Evolutionary conservation across 257 asterid species (phyloP).

Genomic region (Lycium barbarum): DNA sequence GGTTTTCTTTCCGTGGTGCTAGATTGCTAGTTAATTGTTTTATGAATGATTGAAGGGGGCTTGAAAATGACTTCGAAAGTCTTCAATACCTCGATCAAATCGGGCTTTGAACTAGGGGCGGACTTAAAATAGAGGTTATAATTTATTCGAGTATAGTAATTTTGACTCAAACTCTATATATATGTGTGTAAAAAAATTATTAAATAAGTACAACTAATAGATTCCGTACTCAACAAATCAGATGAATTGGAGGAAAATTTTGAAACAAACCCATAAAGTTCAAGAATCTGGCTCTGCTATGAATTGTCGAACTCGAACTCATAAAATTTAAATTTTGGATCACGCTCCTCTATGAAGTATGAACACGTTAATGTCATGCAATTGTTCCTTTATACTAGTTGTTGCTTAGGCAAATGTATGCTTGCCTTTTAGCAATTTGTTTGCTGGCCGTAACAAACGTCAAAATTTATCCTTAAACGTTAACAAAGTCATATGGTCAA

Average conservation of each 20-base stretch:
- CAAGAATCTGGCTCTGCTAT: no score
- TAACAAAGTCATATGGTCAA: neutral
- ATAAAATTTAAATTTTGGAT: neutral
- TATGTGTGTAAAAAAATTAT: neutral
- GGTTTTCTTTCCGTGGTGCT: neutral
- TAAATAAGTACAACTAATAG: no score
- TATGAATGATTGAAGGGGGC: neutral
- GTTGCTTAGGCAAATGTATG: conserved; percentile 7
- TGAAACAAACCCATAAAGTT: no score
- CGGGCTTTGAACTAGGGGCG: neutral
- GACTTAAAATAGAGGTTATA: neutral
- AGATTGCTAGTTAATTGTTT: conserved; percentile 18
- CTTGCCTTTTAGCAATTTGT: neutral
- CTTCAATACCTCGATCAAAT: conserved; percentile 12
- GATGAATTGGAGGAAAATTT: no score
- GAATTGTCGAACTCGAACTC: neutral
- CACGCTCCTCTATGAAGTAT: neutral
- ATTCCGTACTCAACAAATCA: no score
- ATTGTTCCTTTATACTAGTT: neutral
- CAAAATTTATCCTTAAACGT: conserved; percentile 10
- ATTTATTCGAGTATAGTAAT: accelerated
- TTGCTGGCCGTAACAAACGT: neutral
- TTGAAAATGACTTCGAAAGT: neutral
- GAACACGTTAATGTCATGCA: neutral
- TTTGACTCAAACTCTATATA: neutral